Evolutionary conservation across 768 basidiomycete species (phyloP).

Genomic region (Lactarius vividus): DNA sequence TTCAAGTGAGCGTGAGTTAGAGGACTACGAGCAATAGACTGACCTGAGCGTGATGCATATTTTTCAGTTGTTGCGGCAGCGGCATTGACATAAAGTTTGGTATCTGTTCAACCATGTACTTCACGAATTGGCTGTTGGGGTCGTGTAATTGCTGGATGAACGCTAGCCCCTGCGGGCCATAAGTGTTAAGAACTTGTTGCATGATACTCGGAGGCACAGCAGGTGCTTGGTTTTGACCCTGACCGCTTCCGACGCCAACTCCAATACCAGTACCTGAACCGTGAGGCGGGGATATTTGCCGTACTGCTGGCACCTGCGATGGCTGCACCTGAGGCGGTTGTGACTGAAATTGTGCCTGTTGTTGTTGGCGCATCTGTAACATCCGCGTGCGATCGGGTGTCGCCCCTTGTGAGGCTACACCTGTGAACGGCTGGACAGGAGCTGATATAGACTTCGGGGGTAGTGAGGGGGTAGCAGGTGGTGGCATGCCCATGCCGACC

Average conservation of each 20-base stretch:
- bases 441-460: conserved; percentile 13
- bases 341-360: conserved; percentile 19
- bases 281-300: conserved; percentile 25
- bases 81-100: conserved; percentile 25
- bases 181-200: conserved; percentile 16
- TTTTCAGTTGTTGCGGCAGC: conserved; percentile 19
- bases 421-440: conserved; percentile 10
- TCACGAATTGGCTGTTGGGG: conserved; percentile 26
- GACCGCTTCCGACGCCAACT: not conserved
- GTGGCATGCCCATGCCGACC: conserved; percentile 35
- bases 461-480: conserved; percentile 19
- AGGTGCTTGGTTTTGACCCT: conserved; percentile 11
- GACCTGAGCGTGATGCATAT: conserved; percentile 27
- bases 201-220: conserved; percentile 2
- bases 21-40: not conserved
- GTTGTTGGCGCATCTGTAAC: conserved; percentile 23
- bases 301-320: conserved; percentile 10
- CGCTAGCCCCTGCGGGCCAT: conserved; percentile 19
- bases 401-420: conserved; percentile 3
- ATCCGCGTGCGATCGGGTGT: conserved; percentile 15
- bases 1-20: conserved; percentile 6
- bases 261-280: conserved; percentile 9
- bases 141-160: conserved; percentile 27
- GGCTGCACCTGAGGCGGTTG: conserved; percentile 12
- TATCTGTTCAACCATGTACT: conserved; percentile 26